Base-by-base conservation (phyloP, 1,284 basidiomycete species). In the Trichosporon ovoides region DNA sequence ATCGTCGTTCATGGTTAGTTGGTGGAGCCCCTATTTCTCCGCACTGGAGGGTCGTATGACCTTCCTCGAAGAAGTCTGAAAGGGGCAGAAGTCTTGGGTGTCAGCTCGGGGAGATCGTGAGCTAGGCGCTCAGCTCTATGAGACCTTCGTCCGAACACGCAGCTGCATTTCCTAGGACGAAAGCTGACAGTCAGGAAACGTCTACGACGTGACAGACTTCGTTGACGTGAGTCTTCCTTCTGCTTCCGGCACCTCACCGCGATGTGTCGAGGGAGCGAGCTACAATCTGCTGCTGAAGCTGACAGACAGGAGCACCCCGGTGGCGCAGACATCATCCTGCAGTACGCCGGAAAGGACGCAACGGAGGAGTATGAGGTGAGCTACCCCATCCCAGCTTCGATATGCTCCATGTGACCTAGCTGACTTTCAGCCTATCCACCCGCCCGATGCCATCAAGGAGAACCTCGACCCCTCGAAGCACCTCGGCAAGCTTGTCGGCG, bases 1-100 rank as follows among this genome's bases (percentile, higher is more conserved):
- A 89, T 93, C 65, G 89, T 92, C 57, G 85, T 94, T 2, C 89
- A 91, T 74, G 89, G 88, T 86, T 63, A 52, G 81, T 63, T n/a
- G 19, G 20, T 48, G 43, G 43, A 48, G 24, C n/a, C n/a, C n/a
- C n/a, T n/a, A n/a, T n/a, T n/a, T n/a, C n/a, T n/a, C n/a, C n/a
- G n/a, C n/a, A n/a, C n/a, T n/a, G n/a, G n/a, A n/a, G n/a, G n/a
- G n/a, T n/a, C n/a, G n/a, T n/a, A n/a, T n/a, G n/a, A n/a, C n/a
- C n/a, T n/a, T n/a, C n/a, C n/a, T n/a, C n/a, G n/a, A n/a, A n/a
- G n/a, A n/a, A n/a, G n/a, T n/a, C n/a, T n/a, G n/a, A n/a, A n/a
- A n/a, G n/a, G n/a, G n/a, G n/a, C n/a, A n/a, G n/a, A n/a, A n/a
- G n/a, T n/a, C n/a, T n/a, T n/a, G n/a, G n/a, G n/a, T n/a, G n/a